Base-by-base conservation (phyloP, 1,284 basidiomycete species). In the Austroboletus novae-zelandiae region DNA sequence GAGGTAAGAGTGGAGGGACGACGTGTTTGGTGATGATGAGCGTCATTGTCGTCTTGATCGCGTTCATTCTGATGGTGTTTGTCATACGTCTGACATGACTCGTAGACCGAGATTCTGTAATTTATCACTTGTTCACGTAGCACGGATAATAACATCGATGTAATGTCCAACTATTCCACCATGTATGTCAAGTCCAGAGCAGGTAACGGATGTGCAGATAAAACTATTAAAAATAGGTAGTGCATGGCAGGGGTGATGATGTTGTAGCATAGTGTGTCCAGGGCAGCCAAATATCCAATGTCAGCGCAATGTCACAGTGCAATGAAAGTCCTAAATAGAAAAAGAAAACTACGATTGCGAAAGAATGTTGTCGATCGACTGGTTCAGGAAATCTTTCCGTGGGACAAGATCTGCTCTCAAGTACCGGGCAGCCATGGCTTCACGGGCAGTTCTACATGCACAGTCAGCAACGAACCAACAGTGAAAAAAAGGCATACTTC, bases 351-450 rank as follows among this genome's bases (percentile, higher is more conserved):
- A 89, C 65, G 86, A 81, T 73, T 89, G 84, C 25, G 89, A 90
- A 59, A 94, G 81, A 64, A 95, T 92, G 69, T 79, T 80, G 70
- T 97, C 94, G 61, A 97, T 96, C 56, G 90, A 86, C 61, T 86
- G 81, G 68, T 97, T 98, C 75, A 98, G 74, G 72, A 90, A 86
- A 73, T 90, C 82, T 75, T 89, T 86, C 61, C 84, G 80, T 47
- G 74, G 70, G 17, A 81, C 71, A 48, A 98, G 78, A 66, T 95
- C 89, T 50, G 94, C 94, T 69, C 88, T 90, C 18, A 94, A 94
- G 85, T 92, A 98, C 44, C 86, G 81, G 45, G 83, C 78, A 65
- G 83, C 83, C 40, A 97, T 86, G 9, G 91, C 91, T 61, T 95
- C 92, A 56, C 94, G 83, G 7, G 90, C 83, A 61, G 89, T 89